Evolutionary conservation across 495 filamentous ascomycete species (phyloP).

Genomic region (Halenospora varia): DNA sequence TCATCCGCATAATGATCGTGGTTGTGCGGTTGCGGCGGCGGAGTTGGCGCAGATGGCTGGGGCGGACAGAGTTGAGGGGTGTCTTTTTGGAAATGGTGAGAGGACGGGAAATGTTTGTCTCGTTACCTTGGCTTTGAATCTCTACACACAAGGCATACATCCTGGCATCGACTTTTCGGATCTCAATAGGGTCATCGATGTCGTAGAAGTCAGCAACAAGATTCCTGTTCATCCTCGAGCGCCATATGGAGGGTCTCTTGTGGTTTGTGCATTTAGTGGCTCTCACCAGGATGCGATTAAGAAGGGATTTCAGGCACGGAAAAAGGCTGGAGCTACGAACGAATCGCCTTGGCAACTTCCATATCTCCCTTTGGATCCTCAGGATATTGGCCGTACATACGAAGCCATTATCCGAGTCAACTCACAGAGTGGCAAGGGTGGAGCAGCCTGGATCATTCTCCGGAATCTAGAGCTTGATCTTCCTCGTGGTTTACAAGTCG

Average conservation of each 20-base stretch:
- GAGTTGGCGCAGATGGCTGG: slow-evolving; percentile 98
- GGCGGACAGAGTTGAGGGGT: slow-evolving; percentile 91
- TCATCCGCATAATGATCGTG: slow-evolving; percentile 93
- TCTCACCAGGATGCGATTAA: slow-evolving; percentile 98
- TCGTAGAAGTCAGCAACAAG: slow-evolving; percentile 90
- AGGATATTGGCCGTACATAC: slow-evolving; percentile 93
- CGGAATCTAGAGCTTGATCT: slow-evolving; percentile 86
- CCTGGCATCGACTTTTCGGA: slow-evolving; percentile 91
- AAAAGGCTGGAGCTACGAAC: slow-evolving; percentile 51
- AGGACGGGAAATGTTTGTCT: slow-evolving; percentile 95
- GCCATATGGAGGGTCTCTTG: slow-evolving; percentile 86
- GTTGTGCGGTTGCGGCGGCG: slow-evolving; percentile 80
- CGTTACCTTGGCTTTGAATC: slow-evolving; percentile 89
- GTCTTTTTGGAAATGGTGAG: slow-evolving; percentile 94
- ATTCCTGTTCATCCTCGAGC: slow-evolving; percentile 87
- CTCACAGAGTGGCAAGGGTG: slow-evolving; percentile 92
- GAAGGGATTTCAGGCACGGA: slow-evolving; percentile 82
- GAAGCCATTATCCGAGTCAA: slow-evolving; percentile 98
- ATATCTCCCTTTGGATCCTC: slow-evolving; percentile 89
- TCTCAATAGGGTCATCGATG: slow-evolving; percentile 79
- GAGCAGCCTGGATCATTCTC: slow-evolving; percentile 91
- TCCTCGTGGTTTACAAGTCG: slow-evolving; percentile 87
- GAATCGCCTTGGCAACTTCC: slow-evolving; percentile 70
- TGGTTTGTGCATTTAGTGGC: slow-evolving; percentile 85
- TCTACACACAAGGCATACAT: slow-evolving; percentile 92